Percentiles rank a stretch among this genome's conserved stretches.
These are phyloP conservation scores for Filosporella fistucella DNA, from an alignment of 495 filamentous ascomycete species.

Conservation along the genomic window DNA sequence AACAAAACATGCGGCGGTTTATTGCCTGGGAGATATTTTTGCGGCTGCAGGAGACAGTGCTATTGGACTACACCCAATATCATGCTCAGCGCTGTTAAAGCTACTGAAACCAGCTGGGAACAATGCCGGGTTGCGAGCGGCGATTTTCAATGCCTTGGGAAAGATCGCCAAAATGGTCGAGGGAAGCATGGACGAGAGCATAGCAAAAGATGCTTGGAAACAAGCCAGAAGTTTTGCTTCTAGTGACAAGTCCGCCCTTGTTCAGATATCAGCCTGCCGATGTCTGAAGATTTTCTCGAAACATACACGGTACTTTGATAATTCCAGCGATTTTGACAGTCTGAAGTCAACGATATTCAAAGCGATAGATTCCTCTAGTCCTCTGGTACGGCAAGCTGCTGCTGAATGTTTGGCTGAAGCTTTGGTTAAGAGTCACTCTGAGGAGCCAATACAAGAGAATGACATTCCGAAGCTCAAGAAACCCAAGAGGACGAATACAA, in stretches of 20 bases:
- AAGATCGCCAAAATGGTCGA: slow-evolving; percentile 71
- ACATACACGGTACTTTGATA: slow-evolving; percentile 76
- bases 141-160: slow-evolving; percentile 73
- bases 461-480: slow-evolving; percentile 64
- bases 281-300: slow-evolving; percentile 72
- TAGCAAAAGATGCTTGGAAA: slow-evolving; percentile 93
- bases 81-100: slow-evolving; percentile 66
- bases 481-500: slow-evolving; percentile 61
- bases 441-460: slow-evolving; percentile 46
- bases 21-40: slow-evolving; percentile 87
- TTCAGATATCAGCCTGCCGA: slow-evolving; percentile 73
- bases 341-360: slow-evolving; percentile 78
- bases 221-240: slow-evolving; percentile 72
- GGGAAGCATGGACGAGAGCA: slow-evolving; percentile 73
- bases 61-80: slow-evolving; percentile 74
- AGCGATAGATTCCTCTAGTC: slow-evolving; percentile 70
- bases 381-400: slow-evolving; percentile 76
- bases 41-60: slow-evolving; percentile 89
- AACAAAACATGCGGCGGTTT: slow-evolving; percentile 79
- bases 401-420: slow-evolving; percentile 77
- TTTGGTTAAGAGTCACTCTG: slow-evolving; percentile 76
- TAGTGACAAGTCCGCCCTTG: slow-evolving; percentile 76
- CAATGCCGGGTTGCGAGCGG: slow-evolving; percentile 78
- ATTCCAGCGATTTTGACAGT: slow-evolving; percentile 86
- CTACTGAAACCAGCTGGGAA: slow-evolving; percentile 74